Evolutionary conservation across 257 asterid species (phyloP).

Genomic region (Paulownia fortunei): DNA sequence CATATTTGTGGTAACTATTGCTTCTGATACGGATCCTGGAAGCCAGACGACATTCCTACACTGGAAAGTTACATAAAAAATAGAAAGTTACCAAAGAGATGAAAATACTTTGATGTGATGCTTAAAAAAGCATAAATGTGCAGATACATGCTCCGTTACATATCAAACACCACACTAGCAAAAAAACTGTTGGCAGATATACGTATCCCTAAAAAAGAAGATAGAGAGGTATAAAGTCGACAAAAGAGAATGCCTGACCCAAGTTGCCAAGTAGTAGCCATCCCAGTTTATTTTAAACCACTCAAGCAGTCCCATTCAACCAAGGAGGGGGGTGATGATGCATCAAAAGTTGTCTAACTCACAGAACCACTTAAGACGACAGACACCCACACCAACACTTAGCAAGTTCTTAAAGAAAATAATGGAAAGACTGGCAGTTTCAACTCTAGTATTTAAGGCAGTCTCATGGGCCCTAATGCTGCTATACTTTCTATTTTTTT

Average conservation of each 20-base stretch:
- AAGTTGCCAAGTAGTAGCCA: not conserved
- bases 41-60: conserved; percentile 97
- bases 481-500: not conserved
- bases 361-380: not conserved
- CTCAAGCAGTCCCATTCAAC: not conserved
- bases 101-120: conserved; percentile 5
- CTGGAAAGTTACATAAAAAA: conserved; percentile 50
- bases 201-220: conserved; percentile 7
- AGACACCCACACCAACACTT: not conserved
- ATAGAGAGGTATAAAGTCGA: not conserved
- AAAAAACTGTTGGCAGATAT: conserved; percentile 13
- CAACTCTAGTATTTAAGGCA: not conserved
- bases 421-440: not conserved
- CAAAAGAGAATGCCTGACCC: no score
- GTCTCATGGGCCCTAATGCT: not conserved
- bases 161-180: conserved; percentile 5
- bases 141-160: conserved; percentile 14
- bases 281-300: not conserved
- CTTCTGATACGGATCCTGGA: conserved; percentile 88
- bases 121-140: conserved; percentile 15
- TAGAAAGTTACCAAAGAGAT: conserved; percentile 23
- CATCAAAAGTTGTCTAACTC: not conserved
- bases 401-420: not conserved
- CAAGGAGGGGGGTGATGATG: not conserved
- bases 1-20: conserved; percentile 63